Evolutionary conservation across 2,329 filamentous ascomycete genomes (phyloP), one percentile per base, ranked within the genome.

Genomic region (Neonectria ditissima): DNA sequence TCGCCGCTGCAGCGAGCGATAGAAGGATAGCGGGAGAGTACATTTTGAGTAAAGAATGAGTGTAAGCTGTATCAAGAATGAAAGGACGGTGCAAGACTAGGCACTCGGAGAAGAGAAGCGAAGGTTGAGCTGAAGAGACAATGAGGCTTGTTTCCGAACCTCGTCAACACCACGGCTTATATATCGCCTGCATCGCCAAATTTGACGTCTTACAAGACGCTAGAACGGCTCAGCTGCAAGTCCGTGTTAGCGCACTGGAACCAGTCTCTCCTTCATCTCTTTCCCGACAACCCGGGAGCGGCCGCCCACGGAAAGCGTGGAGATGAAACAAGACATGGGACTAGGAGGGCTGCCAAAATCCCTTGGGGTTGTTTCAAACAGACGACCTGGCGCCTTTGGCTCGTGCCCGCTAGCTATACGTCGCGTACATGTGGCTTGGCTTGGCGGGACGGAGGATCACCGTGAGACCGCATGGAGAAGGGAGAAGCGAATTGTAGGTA

Each of bases 61-160:
- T 51, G 18, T 50, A 24, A 44, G 44, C 3, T 32, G 26, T 43
- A 51, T 55, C 14, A 47, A 44, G 11, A 70, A 67, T 37, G 59
- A 68, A 69, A 51, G 61, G 63, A 70, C 63, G 56, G 64, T 70
- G 56, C 66, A 48, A 66, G 26, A 67, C 69, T 63, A 71, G 63
- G 65, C 70, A 70, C 69, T 54, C 5, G 11, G 54, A 55, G 45
- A 65, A 70, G 57, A 16, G 65, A 71, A 69, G 5, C 45, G 52
- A 44, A 52, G 47, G 37, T 41, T 39, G 51, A 48, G 65, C n/a
- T 56, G 41, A 58, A 56, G 2, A 41, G 52, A 5, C 4, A 24
- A 30, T 59, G 41, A n/a, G 16, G 22, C 24, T 9, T 30, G 37
- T 34, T 32, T 41, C n/a, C 14, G 4, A 13, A 6, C 32, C 28